Percentiles rank a stretch among this genome's conserved stretches.
These are phyloP conservation scores for Planoprotostelium fungivorum DNA, from an alignment of 78 protist species.

Conservation along the genomic window DNA sequence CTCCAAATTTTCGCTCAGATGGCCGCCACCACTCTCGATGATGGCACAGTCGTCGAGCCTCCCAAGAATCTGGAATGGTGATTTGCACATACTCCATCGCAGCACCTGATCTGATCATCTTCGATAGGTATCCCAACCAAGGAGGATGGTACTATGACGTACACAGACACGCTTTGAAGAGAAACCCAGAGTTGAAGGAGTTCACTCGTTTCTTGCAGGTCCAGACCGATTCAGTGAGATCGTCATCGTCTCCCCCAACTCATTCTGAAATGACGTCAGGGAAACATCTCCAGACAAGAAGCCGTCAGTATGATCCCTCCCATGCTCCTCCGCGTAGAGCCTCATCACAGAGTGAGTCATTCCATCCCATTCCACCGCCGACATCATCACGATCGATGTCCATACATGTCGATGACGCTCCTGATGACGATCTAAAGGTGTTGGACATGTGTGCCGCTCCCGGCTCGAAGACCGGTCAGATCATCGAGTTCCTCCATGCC, in stretches of 20 bases:
- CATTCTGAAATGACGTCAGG: constrained; percentile 12
- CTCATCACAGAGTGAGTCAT: constrained; percentile 25
- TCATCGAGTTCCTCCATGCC: constrained; percentile 78
- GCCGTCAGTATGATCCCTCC: constrained; percentile 77
- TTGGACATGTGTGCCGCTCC: constrained; percentile 99
- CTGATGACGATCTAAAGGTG: constrained; percentile 20
- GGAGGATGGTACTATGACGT: constrained; percentile 50
- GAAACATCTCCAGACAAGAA: constrained; percentile 64
- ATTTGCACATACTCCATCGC: background rate
- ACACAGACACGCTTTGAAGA: constrained; percentile 31
- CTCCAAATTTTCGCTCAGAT: constrained; percentile 3
- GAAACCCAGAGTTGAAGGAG: constrained; percentile 12
- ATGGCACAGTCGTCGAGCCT: constrained; percentile 7
- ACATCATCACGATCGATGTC: background rate
- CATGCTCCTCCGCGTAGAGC: constrained; percentile 37
- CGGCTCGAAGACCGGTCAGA: constrained; percentile 95
- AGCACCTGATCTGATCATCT: background rate
- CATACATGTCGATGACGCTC: constrained; percentile 13
- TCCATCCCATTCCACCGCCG: background rate
- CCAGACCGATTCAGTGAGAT: constrained; percentile 21
- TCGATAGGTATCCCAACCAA: constrained; percentile 62
- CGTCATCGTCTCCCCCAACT: background rate
- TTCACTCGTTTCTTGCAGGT: constrained; percentile 37
- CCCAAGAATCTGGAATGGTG: constrained; percentile 5
- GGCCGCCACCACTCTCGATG: constrained; percentile 5